These are phyloP conservation scores for Physcomitrium patens DNA, from an alignment of 225 moss, liverwort and hornwort genomes.

Conservation along the genomic window DNA sequence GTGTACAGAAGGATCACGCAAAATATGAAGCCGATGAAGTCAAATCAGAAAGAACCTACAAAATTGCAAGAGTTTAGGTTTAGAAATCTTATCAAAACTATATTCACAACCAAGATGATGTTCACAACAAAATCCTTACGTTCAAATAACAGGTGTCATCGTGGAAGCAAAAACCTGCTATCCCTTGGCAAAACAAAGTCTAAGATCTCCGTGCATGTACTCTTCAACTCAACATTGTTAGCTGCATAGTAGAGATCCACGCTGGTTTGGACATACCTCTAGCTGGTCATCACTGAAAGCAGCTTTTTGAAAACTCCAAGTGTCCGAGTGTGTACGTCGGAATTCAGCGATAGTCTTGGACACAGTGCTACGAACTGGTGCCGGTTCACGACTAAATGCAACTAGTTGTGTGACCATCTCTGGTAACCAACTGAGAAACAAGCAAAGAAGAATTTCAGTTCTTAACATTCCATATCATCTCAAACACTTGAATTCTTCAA, in stretches of 20 bases:
- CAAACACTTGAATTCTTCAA: slow-evolving; percentile 8
- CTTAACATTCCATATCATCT: neutral
- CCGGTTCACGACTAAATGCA: slow-evolving; percentile 77
- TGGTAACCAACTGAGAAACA: slow-evolving; percentile 84
- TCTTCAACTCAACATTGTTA: slow-evolving; percentile 7
- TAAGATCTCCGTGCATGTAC: neutral
- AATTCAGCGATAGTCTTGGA: slow-evolving; percentile 92
- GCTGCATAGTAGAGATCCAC: neutral
- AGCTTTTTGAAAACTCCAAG: slow-evolving; percentile 93
- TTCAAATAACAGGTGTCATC: slow-evolving; percentile 9
- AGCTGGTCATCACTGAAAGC: slow-evolving; percentile 93
- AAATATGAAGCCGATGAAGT: slow-evolving; percentile 92
- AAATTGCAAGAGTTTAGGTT: slow-evolving; percentile 21
- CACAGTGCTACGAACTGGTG: slow-evolving; percentile 82
- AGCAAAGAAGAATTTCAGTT: slow-evolving; percentile 5
- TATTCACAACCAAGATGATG: neutral
- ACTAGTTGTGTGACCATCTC: slow-evolving; percentile 86
- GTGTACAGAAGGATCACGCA: slow-evolving; percentile 49
- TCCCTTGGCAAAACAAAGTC: neutral
- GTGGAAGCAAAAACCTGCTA: slow-evolving; percentile 5
- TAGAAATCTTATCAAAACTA: neutral
- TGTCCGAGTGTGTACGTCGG: slow-evolving; percentile 98
- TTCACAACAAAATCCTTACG: slow-evolving; percentile 1
- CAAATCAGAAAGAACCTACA: slow-evolving; percentile 88
- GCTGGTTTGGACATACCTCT: slow-evolving; percentile 56